Percentiles rank a stretch among this genome's conserved stretches.
Conservation (phyloP, 148 eudicot genomes). For the Rheum nobile region DNA sequence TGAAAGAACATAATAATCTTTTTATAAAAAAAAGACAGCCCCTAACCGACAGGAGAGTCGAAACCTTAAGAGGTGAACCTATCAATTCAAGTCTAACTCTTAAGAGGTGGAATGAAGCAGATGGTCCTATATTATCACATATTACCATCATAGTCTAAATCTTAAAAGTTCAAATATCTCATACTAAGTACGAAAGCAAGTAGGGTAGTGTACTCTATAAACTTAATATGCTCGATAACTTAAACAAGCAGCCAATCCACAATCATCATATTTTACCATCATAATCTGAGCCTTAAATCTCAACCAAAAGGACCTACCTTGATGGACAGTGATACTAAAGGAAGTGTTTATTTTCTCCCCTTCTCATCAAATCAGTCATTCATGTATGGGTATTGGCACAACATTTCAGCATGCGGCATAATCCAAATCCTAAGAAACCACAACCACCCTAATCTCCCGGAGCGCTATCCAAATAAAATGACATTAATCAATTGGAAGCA, state of each 20-base stretch:
- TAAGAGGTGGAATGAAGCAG: not conserved
- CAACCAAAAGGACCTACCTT: not conserved
- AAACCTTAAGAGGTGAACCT: too few species aligned
- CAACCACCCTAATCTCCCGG: not conserved
- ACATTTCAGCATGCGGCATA: not conserved
- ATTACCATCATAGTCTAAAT: not conserved
- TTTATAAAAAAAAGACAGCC: not conserved
- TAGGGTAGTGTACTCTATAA: not conserved
- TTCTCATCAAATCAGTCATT: not conserved
- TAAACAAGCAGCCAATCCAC: not conserved
- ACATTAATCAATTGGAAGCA: not conserved
- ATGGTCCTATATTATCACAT: not conserved
- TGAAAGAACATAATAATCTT: slow-evolving; percentile 13
- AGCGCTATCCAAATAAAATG: not conserved
- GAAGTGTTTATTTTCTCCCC: not conserved
- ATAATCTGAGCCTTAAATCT: not conserved
- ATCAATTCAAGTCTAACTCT: not conserved
- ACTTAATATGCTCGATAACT: not conserved
- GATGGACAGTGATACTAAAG: not conserved
- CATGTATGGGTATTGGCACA: not conserved
- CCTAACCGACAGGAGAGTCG: not conserved
- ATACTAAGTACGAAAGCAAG: not conserved
- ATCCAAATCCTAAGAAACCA: not conserved
- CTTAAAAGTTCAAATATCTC: not conserved
- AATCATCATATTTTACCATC: not conserved